Evolutionary conservation across 345 rosid genomes (phyloP), one percentile per base, ranked within the genome.

Genomic region (Syzygium grande): DNA sequence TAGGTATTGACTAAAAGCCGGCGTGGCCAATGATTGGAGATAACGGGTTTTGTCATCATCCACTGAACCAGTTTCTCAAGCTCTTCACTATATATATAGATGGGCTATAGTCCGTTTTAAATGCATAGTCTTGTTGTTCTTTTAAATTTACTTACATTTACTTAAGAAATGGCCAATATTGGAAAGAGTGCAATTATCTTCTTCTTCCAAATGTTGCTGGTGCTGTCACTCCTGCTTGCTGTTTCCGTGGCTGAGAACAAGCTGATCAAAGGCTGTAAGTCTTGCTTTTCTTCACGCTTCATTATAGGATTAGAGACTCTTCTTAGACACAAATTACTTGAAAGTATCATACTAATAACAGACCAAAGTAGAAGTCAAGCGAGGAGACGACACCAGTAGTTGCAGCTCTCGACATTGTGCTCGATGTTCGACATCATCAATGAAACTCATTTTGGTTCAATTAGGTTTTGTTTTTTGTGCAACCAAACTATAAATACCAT

Each of bases 161-260:
- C 21, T 29, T 21, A 29, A 8, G 21, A 63, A 14, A 63, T 63
- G 77, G 77, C 77, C 15, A 63, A 29, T 13, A n/a, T 13, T 6
- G 2, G 73, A 61, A 85, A 52, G 52, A 73, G 41, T 52, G 21
- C 46, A 27, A 30, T 83, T 51, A 79, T 85, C 61, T 78, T 85
- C 88, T 53, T 84, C 77, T 55, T 43, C 52, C 61, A n/a, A 41
- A 30, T 89, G 88, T 85, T 73, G 55, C 41, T 86, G 59, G 13
- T 88, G 84, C 88, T 85, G 51, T 88, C 88, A 85, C 55, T 86
- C 49, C 87, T 90, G 21, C 78, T 91, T 51, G 34, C 59, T n/a
- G 25, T 85, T 55, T 77, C 92, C 7, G 7, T 83, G 78, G 89
- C 88, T 86, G 38, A 61, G 73, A 29, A 61, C 34, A n/a, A 55